These are phyloP conservation scores for Pleurostoma richardsiae DNA, from an alignment of 2,329 filamentous ascomycete genomes.

Conservation along the genomic window DNA sequence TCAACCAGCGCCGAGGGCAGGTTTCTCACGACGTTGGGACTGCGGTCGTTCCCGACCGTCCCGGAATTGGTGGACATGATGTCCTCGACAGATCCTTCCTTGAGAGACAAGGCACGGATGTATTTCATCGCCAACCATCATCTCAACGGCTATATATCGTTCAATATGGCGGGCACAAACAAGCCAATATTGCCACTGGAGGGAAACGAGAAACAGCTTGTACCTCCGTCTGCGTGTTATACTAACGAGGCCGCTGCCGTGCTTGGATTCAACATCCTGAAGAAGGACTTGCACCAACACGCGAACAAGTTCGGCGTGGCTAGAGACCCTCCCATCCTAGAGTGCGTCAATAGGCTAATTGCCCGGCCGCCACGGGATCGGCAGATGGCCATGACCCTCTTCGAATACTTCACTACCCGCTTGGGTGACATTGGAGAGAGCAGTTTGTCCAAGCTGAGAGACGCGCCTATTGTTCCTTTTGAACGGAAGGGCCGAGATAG, in stretches of 20 bases:
- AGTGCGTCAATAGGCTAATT: conserved; percentile 71
- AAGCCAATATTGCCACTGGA: conserved; percentile 70
- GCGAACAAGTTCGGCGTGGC: conserved; percentile 81
- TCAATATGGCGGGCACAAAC: conserved; percentile 49
- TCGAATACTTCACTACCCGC: conserved; percentile 78
- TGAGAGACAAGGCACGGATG: conserved; percentile 66
- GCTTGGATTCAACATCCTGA: conserved; percentile 76
- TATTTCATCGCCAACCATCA: conserved; percentile 83
- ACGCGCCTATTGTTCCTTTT: conserved; percentile 70
- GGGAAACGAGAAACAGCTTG: conserved; percentile 58
- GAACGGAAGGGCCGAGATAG: conserved; percentile 9
- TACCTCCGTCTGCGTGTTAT: conserved; percentile 72
- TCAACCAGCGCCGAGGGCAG: conserved; percentile 64
- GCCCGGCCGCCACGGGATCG: conserved; percentile 65
- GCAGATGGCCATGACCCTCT: conserved; percentile 64
- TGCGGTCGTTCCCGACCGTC: conserved; percentile 66
- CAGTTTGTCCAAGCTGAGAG: conserved; percentile 54
- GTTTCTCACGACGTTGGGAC: conserved; percentile 69
- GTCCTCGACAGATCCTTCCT: conserved; percentile 49
- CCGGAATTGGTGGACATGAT: conserved; percentile 76
- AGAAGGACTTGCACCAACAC: conserved; percentile 71
- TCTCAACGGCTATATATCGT: conserved; percentile 67
- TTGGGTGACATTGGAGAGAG: conserved; percentile 65
- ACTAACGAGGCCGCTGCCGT: conserved; percentile 72
- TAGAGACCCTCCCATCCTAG: conserved; percentile 71